Conservation (phyloP, 805 yeast genomes). For the Sugiyamaella smithiae region DNA sequence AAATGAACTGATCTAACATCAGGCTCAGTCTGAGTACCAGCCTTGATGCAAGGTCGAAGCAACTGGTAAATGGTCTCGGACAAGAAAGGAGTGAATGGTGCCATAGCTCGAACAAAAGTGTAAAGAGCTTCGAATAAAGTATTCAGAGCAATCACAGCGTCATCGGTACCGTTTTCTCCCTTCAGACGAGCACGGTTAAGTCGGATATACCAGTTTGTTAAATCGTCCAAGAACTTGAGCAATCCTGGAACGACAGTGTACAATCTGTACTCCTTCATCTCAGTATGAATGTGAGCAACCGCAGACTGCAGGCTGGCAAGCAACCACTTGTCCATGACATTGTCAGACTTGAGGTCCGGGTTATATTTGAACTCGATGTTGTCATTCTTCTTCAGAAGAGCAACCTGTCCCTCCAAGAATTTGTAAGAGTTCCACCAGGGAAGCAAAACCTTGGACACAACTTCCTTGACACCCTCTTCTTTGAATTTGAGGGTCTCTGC, state of each 20-base stretch:
- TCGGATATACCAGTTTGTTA: conserved; percentile 98
- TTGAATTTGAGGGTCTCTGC: conserved; percentile 96
- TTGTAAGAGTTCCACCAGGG: conserved; percentile 99
- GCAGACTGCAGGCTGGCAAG: conserved; percentile 94
- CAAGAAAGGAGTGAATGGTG: conserved; percentile 97
- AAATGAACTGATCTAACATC: conserved; percentile 89
- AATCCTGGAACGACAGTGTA: conserved; percentile 95
- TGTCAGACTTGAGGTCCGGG: conserved; percentile 59
- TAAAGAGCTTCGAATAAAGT: conserved; percentile 87
- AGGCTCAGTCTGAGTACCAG: conserved; percentile 41
- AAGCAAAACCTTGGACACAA: conserved; percentile 87
- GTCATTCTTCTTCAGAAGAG: conserved; percentile 73
- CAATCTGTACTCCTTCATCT: conserved; percentile 86
- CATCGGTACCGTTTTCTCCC: conserved; percentile 86
- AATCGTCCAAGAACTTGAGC: conserved; percentile 82
- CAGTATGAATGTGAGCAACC: conserved; percentile 78
- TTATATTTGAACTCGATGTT: conserved; percentile 71
- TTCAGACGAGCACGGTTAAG: conserved; percentile 96
- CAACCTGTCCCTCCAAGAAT: conserved; percentile 92
- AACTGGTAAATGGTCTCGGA: conserved; percentile 85
- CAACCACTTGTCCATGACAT: conserved; percentile 98
- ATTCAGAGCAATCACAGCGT: conserved; percentile 82
- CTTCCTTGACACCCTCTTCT: conserved; percentile 98
- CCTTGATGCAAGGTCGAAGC: conserved; percentile 52
- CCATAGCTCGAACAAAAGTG: conserved; percentile 92